These are phyloP conservation scores for Tylopilus felleus DNA, from an alignment of 768 basidiomycete species.

Conservation along the genomic window DNA sequence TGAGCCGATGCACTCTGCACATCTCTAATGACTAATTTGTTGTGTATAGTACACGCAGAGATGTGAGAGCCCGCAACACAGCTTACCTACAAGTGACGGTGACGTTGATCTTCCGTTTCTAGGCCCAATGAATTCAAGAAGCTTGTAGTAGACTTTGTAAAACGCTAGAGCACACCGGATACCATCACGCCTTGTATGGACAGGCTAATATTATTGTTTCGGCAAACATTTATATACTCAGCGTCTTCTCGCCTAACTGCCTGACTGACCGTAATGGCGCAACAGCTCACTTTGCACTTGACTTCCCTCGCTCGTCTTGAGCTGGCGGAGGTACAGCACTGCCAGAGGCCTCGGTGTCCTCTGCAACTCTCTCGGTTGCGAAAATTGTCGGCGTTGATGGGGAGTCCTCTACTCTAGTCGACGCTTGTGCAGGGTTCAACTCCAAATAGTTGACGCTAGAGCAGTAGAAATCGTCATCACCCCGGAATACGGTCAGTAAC, in stretches of 20 bases:
- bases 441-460: slow-evolving; percentile 28
- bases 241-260: background rate
- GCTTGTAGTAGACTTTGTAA: slow-evolving; percentile 29
- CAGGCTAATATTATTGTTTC: background rate
- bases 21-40: slow-evolving; percentile 5
- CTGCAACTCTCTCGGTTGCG: background rate
- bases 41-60: slow-evolving; percentile 71
- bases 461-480: background rate
- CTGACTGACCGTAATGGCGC: background rate
- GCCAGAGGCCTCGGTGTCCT: slow-evolving; percentile 5
- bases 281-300: background rate
- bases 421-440: slow-evolving; percentile 31
- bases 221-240: background rate
- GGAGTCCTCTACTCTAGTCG: slow-evolving; percentile 27
- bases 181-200: background rate
- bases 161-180: slow-evolving; percentile 11
- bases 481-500: background rate
- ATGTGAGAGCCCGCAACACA: slow-evolving; percentile 35
- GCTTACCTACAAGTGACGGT: background rate
- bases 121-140: slow-evolving; percentile 59
- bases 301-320: background rate
- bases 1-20: slow-evolving; percentile 32
- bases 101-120: background rate
- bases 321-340: background rate
- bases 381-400: slow-evolving; percentile 19